phyloP scores from a whole-genome alignment of 805 yeast genomes.

The Saccharomycopsis sp. region DNA sequence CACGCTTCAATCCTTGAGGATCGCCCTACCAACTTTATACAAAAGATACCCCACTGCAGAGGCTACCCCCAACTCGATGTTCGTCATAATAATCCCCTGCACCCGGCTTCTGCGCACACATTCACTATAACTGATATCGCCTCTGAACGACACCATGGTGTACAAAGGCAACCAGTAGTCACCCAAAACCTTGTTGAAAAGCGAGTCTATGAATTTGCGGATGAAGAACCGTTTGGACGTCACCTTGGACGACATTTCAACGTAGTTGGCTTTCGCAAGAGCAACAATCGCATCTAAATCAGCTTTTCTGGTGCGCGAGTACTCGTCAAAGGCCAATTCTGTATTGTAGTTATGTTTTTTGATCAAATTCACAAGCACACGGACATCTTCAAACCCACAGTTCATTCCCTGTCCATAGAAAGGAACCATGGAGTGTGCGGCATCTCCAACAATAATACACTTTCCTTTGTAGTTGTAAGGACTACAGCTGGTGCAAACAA shows the following conservation, averaged over 20 bases:
- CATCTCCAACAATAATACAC: constrained; percentile 77
- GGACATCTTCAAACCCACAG: constrained; percentile 90
- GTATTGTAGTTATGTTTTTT: constrained; percentile 35
- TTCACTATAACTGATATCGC: constrained; percentile 68
- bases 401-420: constrained; percentile 97
- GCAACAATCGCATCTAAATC: constrained; percentile 73
- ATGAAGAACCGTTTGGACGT: constrained; percentile 51
- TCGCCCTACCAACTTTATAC: constrained; percentile 2
- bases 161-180: constrained; percentile 79
- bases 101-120: constrained; percentile 50
- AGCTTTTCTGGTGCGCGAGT: constrained; percentile 47
- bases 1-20: constrained; percentile 1
- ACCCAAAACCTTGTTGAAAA: constrained; percentile 51
- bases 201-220: constrained; percentile 61
- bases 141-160: constrained; percentile 86
- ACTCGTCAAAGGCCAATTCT: constrained; percentile 44
- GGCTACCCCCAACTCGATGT: constrained; percentile 20
- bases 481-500: constrained; percentile 61
- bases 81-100: constrained; percentile 46
- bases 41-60: constrained; percentile 1
- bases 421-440: constrained; percentile 98
- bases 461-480: constrained; percentile 64
- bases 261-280: constrained; percentile 73
- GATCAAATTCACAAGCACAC: constrained; percentile 49
- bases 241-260: constrained; percentile 83